Evolutionary conservation across 768 basidiomycete genomes (phyloP), one percentile per base, ranked within the genome.

Genomic region (Trametes maxima): DNA sequence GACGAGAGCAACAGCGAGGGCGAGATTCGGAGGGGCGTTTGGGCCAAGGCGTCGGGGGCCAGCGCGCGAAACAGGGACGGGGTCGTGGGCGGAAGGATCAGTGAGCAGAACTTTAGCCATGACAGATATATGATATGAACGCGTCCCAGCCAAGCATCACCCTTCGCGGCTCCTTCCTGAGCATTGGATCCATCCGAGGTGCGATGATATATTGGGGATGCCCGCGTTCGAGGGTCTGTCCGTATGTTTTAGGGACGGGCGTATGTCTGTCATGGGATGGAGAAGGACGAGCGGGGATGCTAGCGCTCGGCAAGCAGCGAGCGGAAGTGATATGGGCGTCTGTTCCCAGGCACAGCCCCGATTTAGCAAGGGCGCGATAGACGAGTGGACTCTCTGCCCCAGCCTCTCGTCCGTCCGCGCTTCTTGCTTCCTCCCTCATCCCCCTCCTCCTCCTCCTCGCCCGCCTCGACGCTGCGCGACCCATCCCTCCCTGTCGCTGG

Each of bases 251-350:
- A 6, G 50, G 11, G 8, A 12, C 45, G 14, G 14, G 6, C 24
- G 14, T 21, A 6, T 33, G 48, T n/a, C n/a, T n/a, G n/a, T 36
- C n/a, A 35, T n/a, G 4, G 39, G n/a, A 19, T 14, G 44, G 22
- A 47, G 28, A 14, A 39, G 24, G 52, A 21, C 35, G n/a, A 44
- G 25, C n/a, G n/a, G n/a, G n/a, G n/a, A n/a, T n/a, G 3, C 8
- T 17, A 21, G 2, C 11, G 51, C 21, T 47, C 59, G 59, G 59
- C 43, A 39, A 54, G 19, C 0, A 3, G 33, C 59, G 59, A 60
- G 39, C 22, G 44, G 33, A 40, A 19, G 24, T 40, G 17, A 22
- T 5, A 50, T 44, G 57, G 52, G 59, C 59, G 59, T 5, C 53
- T 60, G 33, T 13, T 21, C 10, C 19, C 36, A 54, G 59, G 59